phyloP scores from a whole-genome alignment of 179 eudicot species.

The Spinacia oleracea region DNA sequence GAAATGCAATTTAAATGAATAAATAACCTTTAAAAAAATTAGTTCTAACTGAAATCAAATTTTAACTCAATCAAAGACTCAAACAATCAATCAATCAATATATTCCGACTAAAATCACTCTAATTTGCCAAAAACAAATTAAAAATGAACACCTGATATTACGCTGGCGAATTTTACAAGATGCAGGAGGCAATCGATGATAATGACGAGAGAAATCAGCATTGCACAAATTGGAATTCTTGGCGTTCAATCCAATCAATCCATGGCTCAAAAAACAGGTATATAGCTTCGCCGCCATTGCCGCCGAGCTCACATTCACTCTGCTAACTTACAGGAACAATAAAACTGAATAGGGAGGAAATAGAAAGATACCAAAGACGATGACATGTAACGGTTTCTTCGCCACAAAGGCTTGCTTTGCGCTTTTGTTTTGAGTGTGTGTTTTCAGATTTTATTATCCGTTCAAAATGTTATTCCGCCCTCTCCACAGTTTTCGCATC shows the following conservation, averaged over 20 bases:
- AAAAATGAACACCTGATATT: constrained; percentile 41
- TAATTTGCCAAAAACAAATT: not conserved
- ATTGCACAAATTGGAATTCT: not conserved
- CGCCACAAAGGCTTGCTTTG: not conserved
- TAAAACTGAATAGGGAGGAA: not conserved
- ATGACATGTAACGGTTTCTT: constrained; percentile 10
- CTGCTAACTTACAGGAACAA: not conserved
- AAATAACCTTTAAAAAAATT: not conserved
- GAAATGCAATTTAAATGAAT: not conserved
- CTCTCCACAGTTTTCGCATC: constrained; percentile 8
- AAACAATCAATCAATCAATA: not conserved
- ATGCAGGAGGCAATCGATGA: constrained; percentile 34
- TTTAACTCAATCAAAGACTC: not conserved
- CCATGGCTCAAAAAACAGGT: constrained; percentile 14
- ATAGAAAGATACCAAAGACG: not conserved
- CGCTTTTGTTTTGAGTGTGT: not conserved
- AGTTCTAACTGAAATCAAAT: not conserved
- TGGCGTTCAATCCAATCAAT: constrained; percentile 6
- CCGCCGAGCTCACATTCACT: not conserved
- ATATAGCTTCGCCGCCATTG: constrained; percentile 12
- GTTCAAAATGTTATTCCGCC: not conserved
- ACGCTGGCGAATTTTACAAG: constrained; percentile 60
- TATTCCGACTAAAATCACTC: not conserved
- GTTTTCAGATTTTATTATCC: not conserved
- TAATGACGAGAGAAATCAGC: constrained; percentile 13